Percentiles rank a stretch among this genome's conserved stretches.
Conservation (phyloP, 2,329 filamentous ascomycete genomes). For the Mollisia scopiformis region DNA sequence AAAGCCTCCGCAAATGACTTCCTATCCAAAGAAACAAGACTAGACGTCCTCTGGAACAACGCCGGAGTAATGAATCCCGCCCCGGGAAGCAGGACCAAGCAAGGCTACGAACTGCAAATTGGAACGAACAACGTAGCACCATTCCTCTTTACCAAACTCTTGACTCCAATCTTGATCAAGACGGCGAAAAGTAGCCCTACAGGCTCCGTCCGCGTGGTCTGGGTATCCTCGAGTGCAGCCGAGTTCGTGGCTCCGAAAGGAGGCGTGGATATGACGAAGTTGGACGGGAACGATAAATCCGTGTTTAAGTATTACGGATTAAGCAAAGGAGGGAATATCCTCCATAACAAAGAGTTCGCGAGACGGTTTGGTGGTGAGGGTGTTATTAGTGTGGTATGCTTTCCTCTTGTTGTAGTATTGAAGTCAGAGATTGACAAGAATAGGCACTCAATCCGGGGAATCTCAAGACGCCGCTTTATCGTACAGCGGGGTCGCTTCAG, state of each 20-base stretch:
- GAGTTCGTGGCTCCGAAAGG: constrained; percentile 24
- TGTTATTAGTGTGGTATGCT: constrained; percentile 31
- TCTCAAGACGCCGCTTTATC: constrained; percentile 28
- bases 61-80: constrained; percentile 44
- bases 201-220: constrained; percentile 38
- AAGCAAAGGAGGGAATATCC: constrained; percentile 33
- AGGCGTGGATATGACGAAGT: constrained; percentile 31
- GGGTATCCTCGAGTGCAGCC: constrained; percentile 37
- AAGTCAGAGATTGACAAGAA: background rate
- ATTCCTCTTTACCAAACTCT: constrained; percentile 42
- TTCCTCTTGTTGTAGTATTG: background rate
- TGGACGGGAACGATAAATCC: constrained; percentile 25
- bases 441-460: constrained; percentile 37
- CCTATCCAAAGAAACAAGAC: constrained; percentile 37
- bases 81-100: constrained; percentile 35
- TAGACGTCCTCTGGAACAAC: constrained; percentile 46
- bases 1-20: constrained; percentile 42
- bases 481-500: constrained; percentile 18
- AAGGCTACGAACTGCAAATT: constrained; percentile 42
- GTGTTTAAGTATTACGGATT: constrained; percentile 28
- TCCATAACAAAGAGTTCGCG: constrained; percentile 30
- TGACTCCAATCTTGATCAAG: constrained; percentile 38
- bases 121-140: constrained; percentile 42
- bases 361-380: constrained; percentile 26
- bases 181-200: constrained; percentile 33